Percentiles rank a stretch among this genome's conserved stretches.
phyloP scores from a whole-genome alignment of 2,329 filamentous ascomycete species.

The Botrytis paeoniae region DNA sequence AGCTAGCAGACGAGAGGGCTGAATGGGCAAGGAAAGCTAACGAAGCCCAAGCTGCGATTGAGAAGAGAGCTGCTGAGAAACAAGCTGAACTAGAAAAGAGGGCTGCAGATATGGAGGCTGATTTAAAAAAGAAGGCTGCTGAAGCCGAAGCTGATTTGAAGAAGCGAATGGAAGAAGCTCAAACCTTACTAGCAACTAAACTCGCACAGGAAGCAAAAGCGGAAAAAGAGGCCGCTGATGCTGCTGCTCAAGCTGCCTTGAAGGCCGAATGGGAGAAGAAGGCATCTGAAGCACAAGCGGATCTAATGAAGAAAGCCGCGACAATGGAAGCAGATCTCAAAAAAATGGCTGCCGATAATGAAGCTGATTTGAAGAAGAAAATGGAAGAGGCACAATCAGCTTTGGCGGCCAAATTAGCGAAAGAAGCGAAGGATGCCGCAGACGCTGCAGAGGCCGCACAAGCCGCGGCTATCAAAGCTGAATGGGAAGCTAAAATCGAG shows the following conservation, averaged over 20 bases:
- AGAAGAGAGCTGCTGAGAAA: slow-evolving; percentile 26
- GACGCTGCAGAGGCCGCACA: slow-evolving; percentile 33
- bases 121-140: slow-evolving; percentile 23
- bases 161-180: slow-evolving; percentile 27
- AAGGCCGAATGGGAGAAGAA: slow-evolving; percentile 27
- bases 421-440: slow-evolving; percentile 36
- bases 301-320: slow-evolving; percentile 39
- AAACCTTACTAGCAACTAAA: slow-evolving; percentile 6
- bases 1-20: slow-evolving; percentile 44
- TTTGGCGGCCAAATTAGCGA: slow-evolving; percentile 15
- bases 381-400: slow-evolving; percentile 20
- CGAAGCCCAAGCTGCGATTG: slow-evolving; percentile 42
- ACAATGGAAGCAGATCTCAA: slow-evolving; percentile 35
- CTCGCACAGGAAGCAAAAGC: slow-evolving; percentile 24
- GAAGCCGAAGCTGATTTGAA: slow-evolving; percentile 27
- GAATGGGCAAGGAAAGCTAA: slow-evolving; percentile 41
- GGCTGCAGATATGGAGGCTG: slow-evolving; percentile 17
- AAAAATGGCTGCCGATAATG: slow-evolving; percentile 37
- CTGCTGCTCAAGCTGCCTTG: slow-evolving; percentile 13
- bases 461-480: slow-evolving; percentile 45
- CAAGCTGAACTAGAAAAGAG: slow-evolving; percentile 22
- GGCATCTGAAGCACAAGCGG: slow-evolving; percentile 27
- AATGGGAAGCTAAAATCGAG: slow-evolving; percentile 45
- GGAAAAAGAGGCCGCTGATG: slow-evolving; percentile 23
- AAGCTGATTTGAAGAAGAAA: slow-evolving; percentile 20